phyloP scores from a whole-genome alignment of 495 filamentous ascomycete species.

The Penicillium verhagenii region DNA sequence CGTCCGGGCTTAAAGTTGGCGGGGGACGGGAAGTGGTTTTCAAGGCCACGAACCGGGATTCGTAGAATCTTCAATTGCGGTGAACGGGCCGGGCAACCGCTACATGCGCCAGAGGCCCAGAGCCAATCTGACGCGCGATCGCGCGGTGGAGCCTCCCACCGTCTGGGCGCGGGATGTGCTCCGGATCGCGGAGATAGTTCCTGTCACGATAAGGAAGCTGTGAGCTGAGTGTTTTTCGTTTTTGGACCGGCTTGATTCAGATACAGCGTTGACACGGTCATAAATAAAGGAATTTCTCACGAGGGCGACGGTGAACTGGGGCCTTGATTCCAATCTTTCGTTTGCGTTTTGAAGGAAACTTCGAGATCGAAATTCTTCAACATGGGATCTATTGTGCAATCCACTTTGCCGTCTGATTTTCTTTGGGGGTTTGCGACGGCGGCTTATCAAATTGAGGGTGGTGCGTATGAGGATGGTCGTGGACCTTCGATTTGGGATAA shows the following conservation, averaged over 20 bases:
- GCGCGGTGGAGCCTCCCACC: slow-evolving; percentile 19
- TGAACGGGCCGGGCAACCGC: slow-evolving; percentile 33
- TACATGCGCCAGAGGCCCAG: neutral
- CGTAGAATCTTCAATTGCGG: slow-evolving; percentile 7
- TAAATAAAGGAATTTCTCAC: slow-evolving; percentile 3
- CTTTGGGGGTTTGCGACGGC: slow-evolving; percentile 83
- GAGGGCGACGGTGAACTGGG: neutral
- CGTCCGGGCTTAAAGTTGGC: neutral
- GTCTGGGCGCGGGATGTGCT: slow-evolving; percentile 42
- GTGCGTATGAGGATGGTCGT: slow-evolving; percentile 63
- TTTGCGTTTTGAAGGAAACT: neutral
- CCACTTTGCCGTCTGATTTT: slow-evolving; percentile 67
- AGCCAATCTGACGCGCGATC: slow-evolving; percentile 8
- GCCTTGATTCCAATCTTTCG: neutral
- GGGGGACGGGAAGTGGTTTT: neutral
- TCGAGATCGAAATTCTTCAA: neutral
- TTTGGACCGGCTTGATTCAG: slow-evolving; percentile 1
- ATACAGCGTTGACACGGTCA: neutral
- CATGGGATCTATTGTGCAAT: slow-evolving; percentile 8
- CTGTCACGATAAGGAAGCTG: slow-evolving; percentile 30
- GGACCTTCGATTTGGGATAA: slow-evolving; percentile 76
- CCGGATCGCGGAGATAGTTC: slow-evolving; percentile 59
- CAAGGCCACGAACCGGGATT: neutral
- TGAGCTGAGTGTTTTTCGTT: neutral
- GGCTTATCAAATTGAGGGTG: slow-evolving; percentile 79